A percentile compares a stretch with the other conserved stretches of the same genome.
Conservation (phyloP, 2,329 filamentous ascomycete genomes). For the Ilyonectria robusta region DNA sequence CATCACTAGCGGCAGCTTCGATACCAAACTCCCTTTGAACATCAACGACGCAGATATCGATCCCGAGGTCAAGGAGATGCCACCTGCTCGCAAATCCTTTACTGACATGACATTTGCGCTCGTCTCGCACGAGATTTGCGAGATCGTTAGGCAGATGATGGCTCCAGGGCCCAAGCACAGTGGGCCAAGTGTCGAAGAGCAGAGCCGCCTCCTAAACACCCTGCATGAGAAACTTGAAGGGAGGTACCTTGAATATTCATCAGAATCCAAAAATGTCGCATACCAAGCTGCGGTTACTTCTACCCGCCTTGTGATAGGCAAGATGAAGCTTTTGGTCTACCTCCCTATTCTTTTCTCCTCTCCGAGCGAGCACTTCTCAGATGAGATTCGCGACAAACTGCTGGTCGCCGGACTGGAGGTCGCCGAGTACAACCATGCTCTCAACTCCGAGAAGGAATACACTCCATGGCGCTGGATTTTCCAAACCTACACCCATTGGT, state of each 20-base stretch:
- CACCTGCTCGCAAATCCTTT: slow-evolving; percentile 62
- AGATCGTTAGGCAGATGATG: slow-evolving; percentile 57
- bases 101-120: slow-evolving; percentile 66
- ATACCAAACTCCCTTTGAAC: slow-evolving; percentile 70
- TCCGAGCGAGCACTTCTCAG: slow-evolving; percentile 53
- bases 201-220: slow-evolving; percentile 60
- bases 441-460: slow-evolving; percentile 65
- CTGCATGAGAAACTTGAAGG: slow-evolving; percentile 60
- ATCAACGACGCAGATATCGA: slow-evolving; percentile 69
- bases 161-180: slow-evolving; percentile 47
- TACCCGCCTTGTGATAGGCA: slow-evolving; percentile 65
- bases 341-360: slow-evolving; percentile 64
- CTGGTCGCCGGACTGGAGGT: slow-evolving; percentile 67
- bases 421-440: slow-evolving; percentile 68
- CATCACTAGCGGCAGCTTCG: slow-evolving; percentile 61
- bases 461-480: slow-evolving; percentile 72
- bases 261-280: slow-evolving; percentile 48
- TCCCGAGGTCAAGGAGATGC: slow-evolving; percentile 62
- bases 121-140: slow-evolving; percentile 54
- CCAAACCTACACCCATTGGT: slow-evolving; percentile 72
- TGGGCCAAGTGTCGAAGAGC: slow-evolving; percentile 54
- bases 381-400: slow-evolving; percentile 59
- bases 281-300: slow-evolving; percentile 56
- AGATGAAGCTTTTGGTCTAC: slow-evolving; percentile 69
- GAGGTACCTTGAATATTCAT: slow-evolving; percentile 58